Conservation (phyloP, 257 asterid genomes). For the Petunia secreta region DNA sequence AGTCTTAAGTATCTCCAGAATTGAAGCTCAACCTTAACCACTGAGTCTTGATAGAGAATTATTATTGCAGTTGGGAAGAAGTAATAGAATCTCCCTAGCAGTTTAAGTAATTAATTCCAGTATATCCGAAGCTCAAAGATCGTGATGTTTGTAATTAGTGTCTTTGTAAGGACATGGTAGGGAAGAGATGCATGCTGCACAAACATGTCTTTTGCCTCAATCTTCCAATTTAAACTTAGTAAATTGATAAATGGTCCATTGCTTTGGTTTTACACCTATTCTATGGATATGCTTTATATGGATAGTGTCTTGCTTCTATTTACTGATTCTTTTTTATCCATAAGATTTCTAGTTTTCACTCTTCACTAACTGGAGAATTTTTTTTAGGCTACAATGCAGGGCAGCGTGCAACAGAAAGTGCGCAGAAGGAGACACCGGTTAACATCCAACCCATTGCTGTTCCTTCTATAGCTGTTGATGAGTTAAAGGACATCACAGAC, state of each 20-base stretch:
- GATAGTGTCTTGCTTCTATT: background rate
- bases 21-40: background rate
- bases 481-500: constrained; percentile 65
- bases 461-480: constrained; percentile 68
- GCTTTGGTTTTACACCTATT: background rate
- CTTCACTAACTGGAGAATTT: background rate
- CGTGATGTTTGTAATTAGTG: background rate
- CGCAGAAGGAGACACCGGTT: constrained; percentile 54
- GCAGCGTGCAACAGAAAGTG: constrained; percentile 56
- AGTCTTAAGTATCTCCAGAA: background rate
- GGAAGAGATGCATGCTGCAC: background rate
- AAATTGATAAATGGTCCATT: background rate
- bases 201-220: background rate
- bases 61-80: background rate
- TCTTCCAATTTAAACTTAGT: background rate
- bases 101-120: constrained; percentile 3
- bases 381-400: constrained; percentile 40
- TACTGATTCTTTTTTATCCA: background rate
- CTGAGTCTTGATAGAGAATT: background rate
- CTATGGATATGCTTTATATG: background rate
- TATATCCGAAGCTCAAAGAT: background rate
- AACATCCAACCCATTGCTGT: constrained; percentile 67
- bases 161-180: background rate
- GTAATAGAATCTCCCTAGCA: background rate
- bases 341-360: background rate